These are phyloP conservation scores for Candida ipomoeae DNA, from an alignment of 805 yeast genomes.

Conservation along the genomic window DNA sequence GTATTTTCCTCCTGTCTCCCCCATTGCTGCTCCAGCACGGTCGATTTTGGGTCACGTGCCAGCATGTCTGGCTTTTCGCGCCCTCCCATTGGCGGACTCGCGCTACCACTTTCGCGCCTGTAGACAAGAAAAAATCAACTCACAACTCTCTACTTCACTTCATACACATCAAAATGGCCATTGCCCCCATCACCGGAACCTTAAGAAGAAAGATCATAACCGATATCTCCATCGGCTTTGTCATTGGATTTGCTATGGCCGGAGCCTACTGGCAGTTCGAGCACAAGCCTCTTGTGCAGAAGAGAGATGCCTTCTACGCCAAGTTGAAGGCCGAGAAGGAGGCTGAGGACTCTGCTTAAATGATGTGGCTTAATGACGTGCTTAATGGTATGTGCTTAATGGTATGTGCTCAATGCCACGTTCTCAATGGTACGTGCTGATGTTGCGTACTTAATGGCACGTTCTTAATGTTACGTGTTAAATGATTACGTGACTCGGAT, in stretches of 20 bases:
- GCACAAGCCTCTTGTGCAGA: constrained; percentile 68
- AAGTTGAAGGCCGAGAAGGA: constrained; percentile 71
- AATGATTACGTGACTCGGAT: too few relatives aligned
- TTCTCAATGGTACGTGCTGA: too few relatives aligned
- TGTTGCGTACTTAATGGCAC: too few relatives aligned
- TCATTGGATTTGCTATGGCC: constrained; percentile 51
- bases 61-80: constrained; percentile 5
- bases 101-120: constrained; percentile 5
- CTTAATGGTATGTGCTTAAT: too few relatives aligned
- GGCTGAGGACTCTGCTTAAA: constrained; percentile 43
- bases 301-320: constrained; percentile 83
- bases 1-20: too few relatives aligned
- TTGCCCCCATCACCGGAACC: constrained; percentile 83
- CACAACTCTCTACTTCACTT: background rate
- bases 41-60: background rate
- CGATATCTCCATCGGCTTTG: constrained; percentile 72
- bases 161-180: constrained; percentile 47
- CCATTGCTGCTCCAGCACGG: background rate
- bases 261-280: constrained; percentile 82
- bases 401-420: too few relatives aligned
- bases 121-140: constrained; percentile 5
- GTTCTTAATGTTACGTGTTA: too few relatives aligned
- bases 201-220: constrained; percentile 75
- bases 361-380: background rate
- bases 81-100: constrained; percentile 13